A percentile compares a stretch with the other conserved stretches of the same genome.
phyloP scores from a whole-genome alignment of 768 basidiomycete species.

The Auriculariales sp. region DNA sequence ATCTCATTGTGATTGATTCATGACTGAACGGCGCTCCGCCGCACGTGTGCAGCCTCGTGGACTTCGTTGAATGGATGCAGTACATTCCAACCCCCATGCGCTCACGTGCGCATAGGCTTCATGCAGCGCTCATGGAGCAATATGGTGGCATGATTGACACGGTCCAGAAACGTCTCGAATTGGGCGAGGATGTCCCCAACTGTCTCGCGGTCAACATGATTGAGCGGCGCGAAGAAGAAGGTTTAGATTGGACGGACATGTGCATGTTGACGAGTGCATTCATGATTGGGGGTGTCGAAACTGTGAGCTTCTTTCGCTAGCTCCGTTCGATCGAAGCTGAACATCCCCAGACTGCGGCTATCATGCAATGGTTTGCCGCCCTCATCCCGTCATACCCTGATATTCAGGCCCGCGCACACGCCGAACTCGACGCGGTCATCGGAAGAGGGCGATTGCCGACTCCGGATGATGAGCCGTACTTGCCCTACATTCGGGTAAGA shows the following conservation, averaged over 20 bases:
- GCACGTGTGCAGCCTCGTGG: conserved; percentile 28
- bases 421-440: conserved; percentile 6
- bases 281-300: conserved; percentile 32
- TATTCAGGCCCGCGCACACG: conserved; percentile 7
- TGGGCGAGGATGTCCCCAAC: conserved; percentile 25
- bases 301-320: conserved; percentile 10
- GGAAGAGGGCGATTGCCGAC: conserved; percentile 5
- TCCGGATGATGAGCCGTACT: conserved; percentile 12
- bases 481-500: conserved; percentile 12
- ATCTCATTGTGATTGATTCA: neutral
- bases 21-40: no score
- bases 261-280: conserved; percentile 26
- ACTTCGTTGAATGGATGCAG: conserved; percentile 30
- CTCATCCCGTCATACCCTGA: conserved; percentile 5
- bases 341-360: conserved; percentile 15
- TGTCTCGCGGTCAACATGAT: conserved; percentile 28
- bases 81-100: conserved; percentile 23
- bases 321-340: neutral
- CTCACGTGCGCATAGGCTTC: conserved; percentile 24
- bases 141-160: conserved; percentile 26
- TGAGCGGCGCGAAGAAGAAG: conserved; percentile 17
- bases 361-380: conserved; percentile 19
- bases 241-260: conserved; percentile 25
- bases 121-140: conserved; percentile 20
- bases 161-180: conserved; percentile 21